Evolutionary conservation across 2,329 filamentous ascomycete species (phyloP), one percentile per base, ranked within the genome.

Genomic region (Harringtonia aguacate): DNA sequence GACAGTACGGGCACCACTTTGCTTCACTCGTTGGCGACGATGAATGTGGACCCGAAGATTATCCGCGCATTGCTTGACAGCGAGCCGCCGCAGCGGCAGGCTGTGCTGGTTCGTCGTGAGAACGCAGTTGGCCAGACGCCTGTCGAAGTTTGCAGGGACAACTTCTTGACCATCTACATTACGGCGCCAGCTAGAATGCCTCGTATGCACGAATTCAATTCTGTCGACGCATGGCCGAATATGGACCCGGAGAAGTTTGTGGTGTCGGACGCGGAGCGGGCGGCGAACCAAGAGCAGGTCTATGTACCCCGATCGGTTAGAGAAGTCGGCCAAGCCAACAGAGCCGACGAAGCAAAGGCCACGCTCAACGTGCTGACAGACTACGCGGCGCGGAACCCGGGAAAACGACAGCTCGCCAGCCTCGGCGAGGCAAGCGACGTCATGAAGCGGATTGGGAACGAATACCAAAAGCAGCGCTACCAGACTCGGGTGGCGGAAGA

Each of bases 111-210:
- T 0, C 71, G 75, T 52, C 74, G 79, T 20, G 86, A 92, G 58
- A 89, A 89, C 52, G 77, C 84, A 0, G 84, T 84, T 0, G 86
- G 86, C 2, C 72, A 75, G 15, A 92, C 85, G 0, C 81, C 86
- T 0, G 68, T 72, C 24, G 85, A 92, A 53, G 62, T 85, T 39
- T 77, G 80, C 0, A 65, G 75, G 41, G 79, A 84, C 42, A 58
- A 61, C 2, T 70, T 71, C 47, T 62, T 74, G 3, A 59, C 62
- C 8, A 53, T 56, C 8, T 60, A 60, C 36, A 59, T 69, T n/a
- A 39, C 46, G 28, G 50, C 4, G 4, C 36, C 15, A 6, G 6
- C 7, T n/a, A 8, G 10, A 15, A 20, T n/a, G 15, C 22, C n/a
- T 15, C 14, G 12, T n/a, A 12, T 7, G 50, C 17, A 58, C 56